phyloP scores from a whole-genome alignment of 2,329 filamentous ascomycete species.

The Neocatenulostroma microsporum region DNA sequence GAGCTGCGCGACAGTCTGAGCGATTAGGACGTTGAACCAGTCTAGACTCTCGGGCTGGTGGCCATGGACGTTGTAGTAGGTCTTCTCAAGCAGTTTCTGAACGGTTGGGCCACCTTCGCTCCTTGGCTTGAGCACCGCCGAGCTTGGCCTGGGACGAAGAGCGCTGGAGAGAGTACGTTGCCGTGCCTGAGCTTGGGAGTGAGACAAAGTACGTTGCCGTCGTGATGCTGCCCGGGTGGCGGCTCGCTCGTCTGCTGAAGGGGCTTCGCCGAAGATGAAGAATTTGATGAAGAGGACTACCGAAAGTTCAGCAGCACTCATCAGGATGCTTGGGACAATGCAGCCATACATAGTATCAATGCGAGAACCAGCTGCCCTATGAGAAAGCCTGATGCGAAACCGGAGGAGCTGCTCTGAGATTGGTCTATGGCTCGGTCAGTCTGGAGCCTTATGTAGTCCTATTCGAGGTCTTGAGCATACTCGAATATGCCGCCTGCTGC shows the following conservation, averaged over 20 bases:
- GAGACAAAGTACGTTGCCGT: constrained; percentile 63
- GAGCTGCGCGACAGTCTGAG: constrained; percentile 93
- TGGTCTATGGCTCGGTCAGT: constrained; percentile 9
- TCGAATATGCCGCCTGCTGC: too few relatives aligned
- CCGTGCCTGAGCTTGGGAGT: constrained; percentile 38
- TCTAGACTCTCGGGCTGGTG: constrained; percentile 95
- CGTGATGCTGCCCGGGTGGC: constrained; percentile 67
- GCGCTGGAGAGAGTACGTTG: constrained; percentile 31
- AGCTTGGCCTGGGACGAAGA: constrained; percentile 26
- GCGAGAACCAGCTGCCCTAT: constrained; percentile 90
- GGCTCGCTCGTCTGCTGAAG: constrained; percentile 72
- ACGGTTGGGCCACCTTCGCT: constrained; percentile 57
- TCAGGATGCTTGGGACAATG: too few relatives aligned
- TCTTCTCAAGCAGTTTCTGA: constrained; percentile 90
- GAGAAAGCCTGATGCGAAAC: constrained; percentile 85
- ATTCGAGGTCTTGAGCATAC: too few relatives aligned
- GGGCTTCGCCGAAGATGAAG: constrained; percentile 97
- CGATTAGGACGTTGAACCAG: constrained; percentile 98
- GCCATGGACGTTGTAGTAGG: constrained; percentile 91
- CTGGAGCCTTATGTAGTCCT: constrained; percentile 16
- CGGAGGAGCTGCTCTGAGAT: constrained; percentile 38
- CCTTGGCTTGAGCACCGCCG: constrained; percentile 23
- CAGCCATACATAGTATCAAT: constrained; percentile 76
- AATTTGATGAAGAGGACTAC: constrained; percentile 98
- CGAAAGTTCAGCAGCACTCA: too few relatives aligned